Percentiles rank a stretch among this genome's conserved stretches.
These are phyloP conservation scores for Colletotrichum cordylinicola DNA, from an alignment of 2,329 filamentous ascomycete species.

Conservation along the genomic window DNA sequence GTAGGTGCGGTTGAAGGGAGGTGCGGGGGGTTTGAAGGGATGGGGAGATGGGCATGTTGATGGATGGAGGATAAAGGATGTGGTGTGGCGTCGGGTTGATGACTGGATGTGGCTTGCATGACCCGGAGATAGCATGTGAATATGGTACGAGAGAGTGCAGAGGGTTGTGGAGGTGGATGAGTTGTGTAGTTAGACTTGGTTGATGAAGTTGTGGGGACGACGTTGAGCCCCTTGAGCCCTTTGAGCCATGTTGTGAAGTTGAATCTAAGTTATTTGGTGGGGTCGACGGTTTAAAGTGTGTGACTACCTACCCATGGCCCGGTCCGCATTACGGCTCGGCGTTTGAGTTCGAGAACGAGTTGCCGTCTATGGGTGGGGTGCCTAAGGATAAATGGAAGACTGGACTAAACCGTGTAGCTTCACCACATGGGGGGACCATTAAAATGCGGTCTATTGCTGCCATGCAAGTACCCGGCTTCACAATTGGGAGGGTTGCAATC, in stretches of 20 bases:
- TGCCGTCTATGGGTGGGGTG: neutral
- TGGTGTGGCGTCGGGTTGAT: neutral
- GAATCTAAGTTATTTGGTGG: neutral
- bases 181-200: neutral
- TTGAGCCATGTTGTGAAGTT: neutral
- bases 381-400: neutral
- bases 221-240: neutral
- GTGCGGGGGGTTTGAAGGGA: neutral
- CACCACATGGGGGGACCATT: accelerated
- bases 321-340: neutral
- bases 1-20: neutral
- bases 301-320: neutral
- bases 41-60: neutral
- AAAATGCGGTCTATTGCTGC: neutral
- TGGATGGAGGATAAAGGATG: neutral
- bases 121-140: neutral
- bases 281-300: neutral
- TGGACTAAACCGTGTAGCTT: neutral
- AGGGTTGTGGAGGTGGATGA: accelerated
- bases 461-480: neutral
- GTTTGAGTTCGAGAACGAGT: neutral
- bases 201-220: neutral
- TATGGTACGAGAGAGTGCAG: neutral
- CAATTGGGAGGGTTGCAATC: neutral
- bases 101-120: neutral